A percentile compares a stretch with the other conserved stretches of the same genome.
phyloP scores from a whole-genome alignment of 768 basidiomycete genomes.

The Tricholoma furcatifolium region DNA sequence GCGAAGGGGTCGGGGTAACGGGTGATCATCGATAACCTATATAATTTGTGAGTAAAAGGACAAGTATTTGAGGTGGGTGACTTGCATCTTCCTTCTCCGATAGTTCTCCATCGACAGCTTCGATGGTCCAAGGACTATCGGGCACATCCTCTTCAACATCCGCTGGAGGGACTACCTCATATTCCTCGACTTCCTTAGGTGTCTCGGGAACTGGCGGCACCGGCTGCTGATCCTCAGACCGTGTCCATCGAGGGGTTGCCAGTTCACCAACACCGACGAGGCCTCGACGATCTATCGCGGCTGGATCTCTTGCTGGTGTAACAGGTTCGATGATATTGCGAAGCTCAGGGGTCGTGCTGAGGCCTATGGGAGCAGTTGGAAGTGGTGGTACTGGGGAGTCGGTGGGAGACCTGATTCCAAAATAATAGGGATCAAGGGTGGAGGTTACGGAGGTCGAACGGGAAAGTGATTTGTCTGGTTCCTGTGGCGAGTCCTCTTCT shows the following conservation, averaged over 20 bases:
- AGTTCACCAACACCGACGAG: slow-evolving; percentile 96
- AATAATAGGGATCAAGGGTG: slow-evolving; percentile 88
- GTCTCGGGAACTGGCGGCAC: slow-evolving; percentile 27
- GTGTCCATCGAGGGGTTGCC: slow-evolving; percentile 92
- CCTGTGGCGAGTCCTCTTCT: slow-evolving; percentile 36
- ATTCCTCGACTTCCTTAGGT: slow-evolving; percentile 33
- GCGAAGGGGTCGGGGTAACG: slow-evolving; percentile 51
- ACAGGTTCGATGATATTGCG: slow-evolving; percentile 49
- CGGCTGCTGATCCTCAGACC: slow-evolving; percentile 41
- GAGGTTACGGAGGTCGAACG: slow-evolving; percentile 77
- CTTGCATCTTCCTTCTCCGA: slow-evolving; percentile 71
- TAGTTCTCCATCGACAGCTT: slow-evolving; percentile 77
- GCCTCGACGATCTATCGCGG: slow-evolving; percentile 78
- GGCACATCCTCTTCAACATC: slow-evolving; percentile 53
- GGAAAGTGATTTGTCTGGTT: slow-evolving; percentile 48
- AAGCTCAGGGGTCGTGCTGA: slow-evolving; percentile 64
- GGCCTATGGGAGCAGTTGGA: slow-evolving; percentile 36
- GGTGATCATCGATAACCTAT: slow-evolving; percentile 44
- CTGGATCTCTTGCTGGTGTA: slow-evolving; percentile 76
- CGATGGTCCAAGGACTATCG: slow-evolving; percentile 88
- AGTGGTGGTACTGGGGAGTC: slow-evolving; percentile 61
- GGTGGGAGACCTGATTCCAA: slow-evolving; percentile 68
- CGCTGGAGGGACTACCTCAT: slow-evolving; percentile 41
- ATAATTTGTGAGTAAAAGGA: slow-evolving; percentile 5
- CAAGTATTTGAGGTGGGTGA: slow-evolving; percentile 10